Evolutionary conservation across 2,329 filamentous ascomycete genomes (phyloP), one percentile per base, ranked within the genome.

Genomic region (Aspergillus sp.): DNA sequence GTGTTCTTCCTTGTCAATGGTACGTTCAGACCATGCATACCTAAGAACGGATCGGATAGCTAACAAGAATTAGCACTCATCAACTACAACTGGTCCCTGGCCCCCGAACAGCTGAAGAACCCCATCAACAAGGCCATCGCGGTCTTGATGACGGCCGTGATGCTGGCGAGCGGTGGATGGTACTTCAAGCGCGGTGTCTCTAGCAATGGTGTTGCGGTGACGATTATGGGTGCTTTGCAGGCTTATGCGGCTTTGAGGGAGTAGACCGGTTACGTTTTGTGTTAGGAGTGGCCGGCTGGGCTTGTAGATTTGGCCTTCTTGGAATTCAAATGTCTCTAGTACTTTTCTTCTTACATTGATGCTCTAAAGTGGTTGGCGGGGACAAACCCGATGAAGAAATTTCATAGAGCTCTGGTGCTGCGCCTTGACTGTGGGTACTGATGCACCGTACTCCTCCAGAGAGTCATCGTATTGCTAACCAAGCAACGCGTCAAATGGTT

Each of bases 101-200:
- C 50, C 13, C 62, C 62, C 11, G 52, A 54, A 49, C 46, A 41
- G 34, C 66, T 75, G 1, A 62, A 66, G 7, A 70, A 75, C 25
- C 71, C 72, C 7, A 46, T 69, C 23, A 74, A 70, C 60, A 75
- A 72, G 59, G 67, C 64, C 3, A 72, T 74, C 22, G 73, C 73
- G 0, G 60, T 65, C 7, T 64, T 75, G 17, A 60, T 66, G n/a
- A 71, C 69, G 55, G 54, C 67, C 1, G 19, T 73, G 30, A 68
- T 74, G 9, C 71, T 66, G 66, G 63, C 64, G n/a, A 74, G 72
- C 51, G 69, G 71, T 13, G 67, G 59, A 4, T 75, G 73, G 72
- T 75, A 75, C 60, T 64, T 68, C 28, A 70, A 67, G 34, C 57
- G 69, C 13, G 70, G 72, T 1, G 65, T 74, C 28, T 68, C 63